phyloP scores from a whole-genome alignment of 495 filamentous ascomycete species.

The Neurospora africana region DNA sequence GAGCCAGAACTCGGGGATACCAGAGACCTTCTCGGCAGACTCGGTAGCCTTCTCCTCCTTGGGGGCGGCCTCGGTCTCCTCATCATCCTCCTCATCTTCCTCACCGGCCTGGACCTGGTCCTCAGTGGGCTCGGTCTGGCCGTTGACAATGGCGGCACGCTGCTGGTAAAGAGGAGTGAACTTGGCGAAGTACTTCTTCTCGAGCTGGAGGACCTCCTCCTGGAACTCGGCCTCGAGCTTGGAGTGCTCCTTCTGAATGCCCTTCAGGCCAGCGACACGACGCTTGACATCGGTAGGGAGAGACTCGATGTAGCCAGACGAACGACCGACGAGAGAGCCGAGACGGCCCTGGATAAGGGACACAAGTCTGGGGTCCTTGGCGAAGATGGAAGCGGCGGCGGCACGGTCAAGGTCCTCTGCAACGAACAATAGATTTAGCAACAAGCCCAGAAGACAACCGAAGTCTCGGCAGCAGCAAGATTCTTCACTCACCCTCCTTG shows the following conservation, averaged over 20 bases:
- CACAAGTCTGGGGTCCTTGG: conserved; percentile 83
- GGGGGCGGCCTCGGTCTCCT: conserved; percentile 44
- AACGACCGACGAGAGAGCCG: conserved; percentile 82
- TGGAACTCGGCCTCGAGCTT: conserved; percentile 98
- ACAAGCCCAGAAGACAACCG: background rate
- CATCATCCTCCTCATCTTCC: conserved; percentile 58
- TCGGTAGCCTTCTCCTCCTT: conserved; percentile 38
- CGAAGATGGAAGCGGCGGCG: conserved; percentile 81
- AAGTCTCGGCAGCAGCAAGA: conserved; percentile 17
- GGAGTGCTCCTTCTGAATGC: conserved; percentile 95
- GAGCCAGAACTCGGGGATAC: conserved; percentile 98
- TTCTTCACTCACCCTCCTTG: conserved; percentile 69
- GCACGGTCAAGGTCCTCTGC: conserved; percentile 84
- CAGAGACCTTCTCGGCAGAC: conserved; percentile 40
- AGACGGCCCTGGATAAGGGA: conserved; percentile 97
- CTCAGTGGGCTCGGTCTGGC: conserved; percentile 72
- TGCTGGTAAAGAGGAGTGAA: conserved; percentile 96
- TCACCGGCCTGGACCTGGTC: conserved; percentile 79
- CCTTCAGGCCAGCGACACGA: conserved; percentile 89
- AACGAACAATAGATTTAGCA: conserved; percentile 7
- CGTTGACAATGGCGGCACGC: conserved; percentile 89
- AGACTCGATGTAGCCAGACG: conserved; percentile 96
- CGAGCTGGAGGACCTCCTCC: conserved; percentile 90
- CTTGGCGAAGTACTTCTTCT: conserved; percentile 99
- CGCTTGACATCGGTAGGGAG: conserved; percentile 79